A percentile compares a stretch with the other conserved stretches of the same genome.
phyloP scores from a whole-genome alignment of 169 alveolate genomes.

The Plasmodium gonderi region DNA sequence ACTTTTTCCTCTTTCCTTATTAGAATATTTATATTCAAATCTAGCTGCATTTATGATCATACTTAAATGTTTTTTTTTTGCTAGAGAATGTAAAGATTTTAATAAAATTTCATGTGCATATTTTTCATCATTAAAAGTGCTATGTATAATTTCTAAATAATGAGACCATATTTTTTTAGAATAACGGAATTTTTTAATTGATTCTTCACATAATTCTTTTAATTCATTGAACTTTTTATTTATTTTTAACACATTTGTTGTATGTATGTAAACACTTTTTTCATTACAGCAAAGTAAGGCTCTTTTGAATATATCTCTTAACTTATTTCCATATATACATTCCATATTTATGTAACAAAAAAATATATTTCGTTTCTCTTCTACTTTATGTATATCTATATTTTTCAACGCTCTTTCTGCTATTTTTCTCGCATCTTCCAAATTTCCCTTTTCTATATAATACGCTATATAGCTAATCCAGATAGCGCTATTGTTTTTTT shows the following conservation, averaged over 20 bases:
- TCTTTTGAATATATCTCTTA: slow-evolving; percentile 79
- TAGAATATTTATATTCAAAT: slow-evolving; percentile 84
- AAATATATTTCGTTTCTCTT: slow-evolving; percentile 86
- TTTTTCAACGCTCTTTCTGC: slow-evolving; percentile 86
- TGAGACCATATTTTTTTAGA: slow-evolving; percentile 80
- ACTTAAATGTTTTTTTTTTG: slow-evolving; percentile 76
- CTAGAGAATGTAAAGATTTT: slow-evolving; percentile 68
- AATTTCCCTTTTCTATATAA: slow-evolving; percentile 82
- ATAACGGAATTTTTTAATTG: slow-evolving; percentile 78
- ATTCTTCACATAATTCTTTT: slow-evolving; percentile 79
- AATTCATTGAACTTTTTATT: slow-evolving; percentile 78
- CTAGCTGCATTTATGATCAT: slow-evolving; percentile 86
- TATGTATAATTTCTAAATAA: slow-evolving; percentile 27
- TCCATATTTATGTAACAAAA: slow-evolving; percentile 89
- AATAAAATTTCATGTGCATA: slow-evolving; percentile 73
- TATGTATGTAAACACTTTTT: slow-evolving; percentile 79
- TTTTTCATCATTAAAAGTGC: slow-evolving; percentile 76
- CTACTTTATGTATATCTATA: slow-evolving; percentile 83
- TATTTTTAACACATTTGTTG: slow-evolving; percentile 75
- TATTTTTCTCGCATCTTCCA: slow-evolving; percentile 85
- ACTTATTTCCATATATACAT: slow-evolving; percentile 84
- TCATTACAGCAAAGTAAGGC: slow-evolving; percentile 82
- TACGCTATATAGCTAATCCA: slow-evolving; percentile 87
- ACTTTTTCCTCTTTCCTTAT: slow-evolving; percentile 82
- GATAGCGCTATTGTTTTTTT: slow-evolving; percentile 78